phyloP scores from a whole-genome alignment of 345 rosid species.

The Ceriops zippeliana region DNA sequence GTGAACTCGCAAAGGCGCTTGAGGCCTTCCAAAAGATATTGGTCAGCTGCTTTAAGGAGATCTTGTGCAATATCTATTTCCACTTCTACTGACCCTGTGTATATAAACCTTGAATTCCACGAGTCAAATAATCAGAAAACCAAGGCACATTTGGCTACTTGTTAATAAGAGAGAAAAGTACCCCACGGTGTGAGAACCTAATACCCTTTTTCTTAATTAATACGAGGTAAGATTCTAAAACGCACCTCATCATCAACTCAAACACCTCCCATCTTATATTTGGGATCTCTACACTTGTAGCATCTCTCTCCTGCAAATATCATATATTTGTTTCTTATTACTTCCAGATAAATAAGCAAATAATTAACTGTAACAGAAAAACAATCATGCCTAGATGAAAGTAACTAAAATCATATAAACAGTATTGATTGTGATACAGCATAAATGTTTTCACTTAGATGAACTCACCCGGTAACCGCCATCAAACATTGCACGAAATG shows the following conservation, averaged over 20 bases:
- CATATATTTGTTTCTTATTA: not conserved
- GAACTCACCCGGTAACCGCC: slow-evolving; percentile 64
- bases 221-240: not conserved
- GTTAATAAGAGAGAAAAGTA: too few relatives aligned
- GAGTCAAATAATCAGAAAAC: slow-evolving; percentile 10
- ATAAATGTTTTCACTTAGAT: not conserved
- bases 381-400: not conserved
- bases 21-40: slow-evolving; percentile 68
- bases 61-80: slow-evolving; percentile 51
- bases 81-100: slow-evolving; percentile 59
- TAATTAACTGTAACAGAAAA: not conserved
- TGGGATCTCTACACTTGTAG: slow-evolving; percentile 71
- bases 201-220: not conserved
- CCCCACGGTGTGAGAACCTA: too few relatives aligned
- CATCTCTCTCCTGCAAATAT: slow-evolving; percentile 56
- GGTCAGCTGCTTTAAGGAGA: slow-evolving; percentile 79
- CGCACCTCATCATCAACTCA: slow-evolving; percentile 71
- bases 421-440: not conserved
- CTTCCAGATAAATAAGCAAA: not conserved
- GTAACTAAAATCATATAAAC: not conserved
- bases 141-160: not conserved
- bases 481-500: slow-evolving; percentile 80
- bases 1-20: slow-evolving; percentile 66
- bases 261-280: slow-evolving; percentile 74
- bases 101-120: slow-evolving; percentile 49